phyloP scores from a whole-genome alignment of 2,329 filamentous ascomycete genomes.

The Talaromyces piceae region DNA sequence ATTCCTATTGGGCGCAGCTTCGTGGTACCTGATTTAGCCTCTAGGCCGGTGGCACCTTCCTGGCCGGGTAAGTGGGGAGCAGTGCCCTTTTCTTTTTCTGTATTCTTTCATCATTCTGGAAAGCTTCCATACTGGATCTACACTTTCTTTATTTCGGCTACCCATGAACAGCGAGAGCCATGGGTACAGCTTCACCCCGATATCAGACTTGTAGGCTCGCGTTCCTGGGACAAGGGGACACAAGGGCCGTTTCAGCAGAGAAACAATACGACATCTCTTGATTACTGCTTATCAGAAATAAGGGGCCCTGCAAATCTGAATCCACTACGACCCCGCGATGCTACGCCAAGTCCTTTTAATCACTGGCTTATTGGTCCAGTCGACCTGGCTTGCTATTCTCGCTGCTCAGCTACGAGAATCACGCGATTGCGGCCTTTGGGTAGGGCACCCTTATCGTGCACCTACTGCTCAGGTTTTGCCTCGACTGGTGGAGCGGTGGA shows the following conservation, averaged over 20 bases:
- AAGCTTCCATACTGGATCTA: no score
- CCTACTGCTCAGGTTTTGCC: background rate
- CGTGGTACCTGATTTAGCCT: background rate
- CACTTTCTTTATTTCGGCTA: background rate
- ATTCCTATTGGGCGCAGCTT: background rate
- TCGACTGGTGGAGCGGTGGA: background rate
- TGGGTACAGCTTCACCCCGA: background rate
- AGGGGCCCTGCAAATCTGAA: background rate
- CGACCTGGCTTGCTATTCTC: background rate
- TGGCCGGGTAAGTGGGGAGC: background rate
- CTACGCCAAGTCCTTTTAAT: background rate
- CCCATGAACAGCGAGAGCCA: background rate
- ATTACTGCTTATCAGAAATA: background rate
- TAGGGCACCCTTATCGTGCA: background rate
- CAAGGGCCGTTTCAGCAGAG: no score
- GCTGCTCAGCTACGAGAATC: background rate
- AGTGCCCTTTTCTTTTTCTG: no score
- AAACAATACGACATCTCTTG: no score
- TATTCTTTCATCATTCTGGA: background rate
- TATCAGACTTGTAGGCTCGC: background rate
- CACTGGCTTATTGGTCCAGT: background rate
- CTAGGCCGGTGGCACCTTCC: background rate
- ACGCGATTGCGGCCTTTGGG: background rate
- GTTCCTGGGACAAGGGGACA: no score
- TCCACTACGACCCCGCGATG: constrained; percentile 3